Evolutionary conservation across 1,284 basidiomycete species (phyloP).

Genomic region (Veloboletus limbatus): DNA sequence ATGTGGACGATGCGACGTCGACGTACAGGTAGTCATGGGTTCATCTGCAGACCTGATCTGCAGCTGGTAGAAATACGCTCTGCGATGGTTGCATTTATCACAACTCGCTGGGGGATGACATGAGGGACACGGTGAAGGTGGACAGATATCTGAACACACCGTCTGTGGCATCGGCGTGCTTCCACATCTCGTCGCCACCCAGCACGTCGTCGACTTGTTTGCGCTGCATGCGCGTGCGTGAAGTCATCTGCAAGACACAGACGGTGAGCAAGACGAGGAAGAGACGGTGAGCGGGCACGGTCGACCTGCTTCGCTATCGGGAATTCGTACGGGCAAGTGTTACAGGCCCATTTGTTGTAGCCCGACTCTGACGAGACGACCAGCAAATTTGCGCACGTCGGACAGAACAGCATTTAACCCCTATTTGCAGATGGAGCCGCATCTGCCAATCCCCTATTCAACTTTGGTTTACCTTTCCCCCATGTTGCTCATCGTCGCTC

Average conservation of each 20-base stretch:
- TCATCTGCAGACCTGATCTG: slow-evolving; percentile 97
- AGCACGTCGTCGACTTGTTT: slow-evolving; percentile 94
- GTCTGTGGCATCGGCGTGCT: slow-evolving; percentile 88
- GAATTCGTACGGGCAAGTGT: slow-evolving; percentile 94
- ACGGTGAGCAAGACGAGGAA: not conserved
- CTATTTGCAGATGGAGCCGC: no score
- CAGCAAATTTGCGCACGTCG: slow-evolving; percentile 90
- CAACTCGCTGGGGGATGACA: slow-evolving; percentile 61
- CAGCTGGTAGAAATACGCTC: slow-evolving; percentile 91
- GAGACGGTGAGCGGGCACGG: not conserved
- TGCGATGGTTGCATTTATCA: slow-evolving; percentile 85
- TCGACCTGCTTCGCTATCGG: slow-evolving; percentile 79
- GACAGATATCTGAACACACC: no score
- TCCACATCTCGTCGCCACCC: slow-evolving; percentile 93
- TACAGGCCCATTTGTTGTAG: slow-evolving; percentile 90
- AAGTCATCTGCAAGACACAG: slow-evolving; percentile 90
- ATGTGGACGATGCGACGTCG: slow-evolving; percentile 6
- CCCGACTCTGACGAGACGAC: slow-evolving; percentile 75
- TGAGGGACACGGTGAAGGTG: slow-evolving; percentile 12
- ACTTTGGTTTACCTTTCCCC: no score
- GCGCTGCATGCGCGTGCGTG: slow-evolving; percentile 76
- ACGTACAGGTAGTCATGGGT: slow-evolving; percentile 94
- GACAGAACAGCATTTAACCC: slow-evolving; percentile 94
- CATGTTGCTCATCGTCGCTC: no score
- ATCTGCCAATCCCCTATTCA: not conserved